Evolutionary conservation across 495 filamentous ascomycete species (phyloP).

Genomic region (Tuber borchii): DNA sequence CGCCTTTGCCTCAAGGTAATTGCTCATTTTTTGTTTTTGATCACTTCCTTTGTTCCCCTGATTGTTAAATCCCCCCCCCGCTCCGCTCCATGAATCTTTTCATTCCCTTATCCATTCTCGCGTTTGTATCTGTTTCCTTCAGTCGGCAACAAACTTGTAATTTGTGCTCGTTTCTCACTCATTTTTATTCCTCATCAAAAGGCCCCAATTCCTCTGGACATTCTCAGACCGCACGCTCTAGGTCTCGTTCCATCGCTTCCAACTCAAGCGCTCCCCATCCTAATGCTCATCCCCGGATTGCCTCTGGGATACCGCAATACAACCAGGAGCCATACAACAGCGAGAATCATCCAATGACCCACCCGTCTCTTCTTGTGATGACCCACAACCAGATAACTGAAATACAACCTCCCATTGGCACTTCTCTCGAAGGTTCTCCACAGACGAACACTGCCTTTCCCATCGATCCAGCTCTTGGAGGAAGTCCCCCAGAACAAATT

Average conservation of each 20-base stretch:
- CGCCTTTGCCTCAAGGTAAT: constrained; percentile 36
- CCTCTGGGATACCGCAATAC: constrained; percentile 33
- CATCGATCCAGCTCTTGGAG: constrained; percentile 40
- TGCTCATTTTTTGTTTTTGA: constrained; percentile 9
- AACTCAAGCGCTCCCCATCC: constrained; percentile 28
- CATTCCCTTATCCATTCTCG: constrained; percentile 8
- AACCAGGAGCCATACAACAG: constrained; percentile 41
- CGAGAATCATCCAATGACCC: constrained; percentile 41
- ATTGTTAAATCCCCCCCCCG: not conserved
- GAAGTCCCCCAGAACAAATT: constrained; percentile 24
- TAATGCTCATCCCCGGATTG: constrained; percentile 29
- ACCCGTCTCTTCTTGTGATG: constrained; percentile 39
- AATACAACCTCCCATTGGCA: constrained; percentile 35
- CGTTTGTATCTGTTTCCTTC: not conserved
- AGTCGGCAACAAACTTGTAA: not conserved
- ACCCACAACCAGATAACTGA: constrained; percentile 39
- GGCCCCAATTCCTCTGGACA: constrained; percentile 31
- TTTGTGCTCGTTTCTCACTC: constrained; percentile 5
- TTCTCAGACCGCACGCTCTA: constrained; percentile 37
- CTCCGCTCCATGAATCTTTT: constrained; percentile 7
- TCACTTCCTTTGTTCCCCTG: constrained; percentile 7
- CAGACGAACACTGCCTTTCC: constrained; percentile 35
- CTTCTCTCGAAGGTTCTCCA: constrained; percentile 26
- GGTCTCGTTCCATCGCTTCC: constrained; percentile 39
- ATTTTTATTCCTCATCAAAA: constrained; percentile 13